A percentile compares a stretch with the other conserved stretches of the same genome.
Conservation (phyloP, 202 grass and related monocot genomes). For the Zizania palustris region DNA sequence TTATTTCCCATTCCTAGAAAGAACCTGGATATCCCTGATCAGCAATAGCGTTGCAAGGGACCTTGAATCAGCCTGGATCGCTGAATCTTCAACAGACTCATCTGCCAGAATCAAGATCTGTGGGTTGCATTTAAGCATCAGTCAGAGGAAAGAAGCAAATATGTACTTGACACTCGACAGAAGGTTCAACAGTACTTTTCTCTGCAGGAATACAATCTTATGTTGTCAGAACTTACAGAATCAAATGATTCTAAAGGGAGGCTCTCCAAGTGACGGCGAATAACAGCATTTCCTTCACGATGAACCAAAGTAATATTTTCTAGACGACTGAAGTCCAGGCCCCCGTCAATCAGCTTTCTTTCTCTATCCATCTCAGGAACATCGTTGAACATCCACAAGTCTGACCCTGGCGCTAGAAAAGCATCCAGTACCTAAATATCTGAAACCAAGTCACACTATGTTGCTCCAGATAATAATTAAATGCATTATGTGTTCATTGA, state of each 20-base stretch:
- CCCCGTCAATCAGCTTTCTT: constrained; percentile 61
- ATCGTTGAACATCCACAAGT: constrained; percentile 84
- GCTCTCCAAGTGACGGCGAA: constrained; percentile 68
- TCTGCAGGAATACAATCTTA: constrained; percentile 10
- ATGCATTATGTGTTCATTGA: not conserved
- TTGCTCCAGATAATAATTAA: constrained; percentile 29
- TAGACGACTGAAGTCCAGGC: constrained; percentile 65
- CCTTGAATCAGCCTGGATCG: constrained; percentile 79
- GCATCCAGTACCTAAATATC: constrained; percentile 78
- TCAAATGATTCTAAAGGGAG: constrained; percentile 77
- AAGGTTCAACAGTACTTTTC: not conserved
- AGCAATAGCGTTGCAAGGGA: constrained; percentile 74
- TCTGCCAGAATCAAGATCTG: constrained; percentile 81
- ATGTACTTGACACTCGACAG: constrained; percentile 3
- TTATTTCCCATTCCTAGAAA: constrained; percentile 30
- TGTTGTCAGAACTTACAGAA: constrained; percentile 56
- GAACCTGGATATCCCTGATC: constrained; percentile 79
- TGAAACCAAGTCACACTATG: constrained; percentile 36
- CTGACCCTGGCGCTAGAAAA: constrained; percentile 66
- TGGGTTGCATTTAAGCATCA: constrained; percentile 38
- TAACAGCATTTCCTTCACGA: constrained; percentile 77
- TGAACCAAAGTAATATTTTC: constrained; percentile 71
- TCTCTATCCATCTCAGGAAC: constrained; percentile 70
- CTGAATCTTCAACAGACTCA: constrained; percentile 76
- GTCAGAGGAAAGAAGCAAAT: constrained; percentile 22